These are phyloP conservation scores for Paracorniculantispora psalliotae DNA, from an alignment of 2,329 filamentous ascomycete species.

Conservation along the genomic window DNA sequence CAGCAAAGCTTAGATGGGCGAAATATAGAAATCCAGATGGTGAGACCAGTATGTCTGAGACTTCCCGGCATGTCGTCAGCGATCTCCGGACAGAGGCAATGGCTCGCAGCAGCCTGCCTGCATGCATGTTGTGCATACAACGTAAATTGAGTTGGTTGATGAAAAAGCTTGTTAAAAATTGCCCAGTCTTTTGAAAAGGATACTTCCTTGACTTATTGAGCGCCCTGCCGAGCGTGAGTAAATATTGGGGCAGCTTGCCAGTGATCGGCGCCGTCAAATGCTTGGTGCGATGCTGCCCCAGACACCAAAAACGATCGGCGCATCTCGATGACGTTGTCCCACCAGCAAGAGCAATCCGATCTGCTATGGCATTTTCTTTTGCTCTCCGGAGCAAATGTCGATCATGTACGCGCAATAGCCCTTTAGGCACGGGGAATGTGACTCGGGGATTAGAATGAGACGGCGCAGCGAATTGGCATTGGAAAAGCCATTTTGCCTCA, in stretches of 20 bases:
- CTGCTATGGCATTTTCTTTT: not conserved
- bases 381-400: not conserved
- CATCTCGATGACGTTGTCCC: not conserved
- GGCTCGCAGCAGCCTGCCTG: too few species aligned
- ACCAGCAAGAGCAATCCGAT: not conserved
- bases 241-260: not conserved
- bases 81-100: not conserved
- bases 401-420: not conserved
- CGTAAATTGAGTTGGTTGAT: too few species aligned
- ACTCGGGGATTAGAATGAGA: not conserved
- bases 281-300: not conserved
- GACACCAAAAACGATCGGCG: not conserved
- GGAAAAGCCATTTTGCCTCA: not conserved
- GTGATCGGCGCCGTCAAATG: not conserved
- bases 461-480: not conserved
- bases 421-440: not conserved
- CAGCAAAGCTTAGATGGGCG: not conserved
- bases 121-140: too few species aligned
- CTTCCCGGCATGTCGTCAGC: not conserved
- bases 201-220: too few species aligned
- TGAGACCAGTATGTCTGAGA: not conserved
- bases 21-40: not conserved
- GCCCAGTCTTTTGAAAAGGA: too few species aligned
- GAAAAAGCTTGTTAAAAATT: too few species aligned
- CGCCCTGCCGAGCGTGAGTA: not conserved